These are phyloP conservation scores for Yamadazyma membranifaciens DNA, from an alignment of 1,139 yeast genomes.

Conservation along the genomic window DNA sequence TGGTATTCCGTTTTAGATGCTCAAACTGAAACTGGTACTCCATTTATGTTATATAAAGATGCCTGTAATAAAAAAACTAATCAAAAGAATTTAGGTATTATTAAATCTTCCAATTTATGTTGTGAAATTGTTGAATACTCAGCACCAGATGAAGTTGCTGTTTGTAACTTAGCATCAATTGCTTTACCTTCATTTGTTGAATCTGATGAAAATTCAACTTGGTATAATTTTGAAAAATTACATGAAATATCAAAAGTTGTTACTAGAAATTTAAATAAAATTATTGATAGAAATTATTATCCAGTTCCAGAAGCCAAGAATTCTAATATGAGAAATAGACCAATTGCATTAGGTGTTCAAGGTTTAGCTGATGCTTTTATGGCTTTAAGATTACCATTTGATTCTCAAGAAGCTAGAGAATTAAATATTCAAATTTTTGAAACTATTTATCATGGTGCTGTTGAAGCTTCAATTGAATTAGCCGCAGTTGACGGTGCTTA, in stretches of 20 bases:
- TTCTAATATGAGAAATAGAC: slow-evolving; percentile 58
- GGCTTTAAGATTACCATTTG: slow-evolving; percentile 56
- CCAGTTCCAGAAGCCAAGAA: slow-evolving; percentile 54
- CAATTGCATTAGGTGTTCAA: slow-evolving; percentile 63
- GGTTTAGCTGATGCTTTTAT: slow-evolving; percentile 62
- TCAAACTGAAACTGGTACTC: slow-evolving; percentile 92
- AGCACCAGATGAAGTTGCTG: slow-evolving; percentile 85
- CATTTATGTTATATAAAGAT: slow-evolving; percentile 88
- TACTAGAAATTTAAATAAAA: slow-evolving; percentile 53
- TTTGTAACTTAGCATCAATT: slow-evolving; percentile 84
- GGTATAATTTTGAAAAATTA: slow-evolving; percentile 55
- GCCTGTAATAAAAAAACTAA: slow-evolving; percentile 80
- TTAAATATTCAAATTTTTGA: slow-evolving; percentile 59
- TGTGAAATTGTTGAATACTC: slow-evolving; percentile 91
- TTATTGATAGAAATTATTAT: slow-evolving; percentile 56
- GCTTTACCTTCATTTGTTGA: slow-evolving; percentile 75
- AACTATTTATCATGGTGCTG: slow-evolving; percentile 59
- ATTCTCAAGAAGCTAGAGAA: slow-evolving; percentile 54
- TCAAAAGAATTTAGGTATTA: slow-evolving; percentile 83
- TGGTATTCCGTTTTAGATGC: slow-evolving; percentile 88
- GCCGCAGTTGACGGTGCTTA: slow-evolving; percentile 50
- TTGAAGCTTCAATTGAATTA: slow-evolving; percentile 55
- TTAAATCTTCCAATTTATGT: slow-evolving; percentile 86
- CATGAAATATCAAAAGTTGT: slow-evolving; percentile 55
- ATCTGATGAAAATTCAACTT: slow-evolving; percentile 32